Base-by-base conservation (phyloP, 2,329 filamentous ascomycete species). In the Trichoderma harzianum region DNA sequence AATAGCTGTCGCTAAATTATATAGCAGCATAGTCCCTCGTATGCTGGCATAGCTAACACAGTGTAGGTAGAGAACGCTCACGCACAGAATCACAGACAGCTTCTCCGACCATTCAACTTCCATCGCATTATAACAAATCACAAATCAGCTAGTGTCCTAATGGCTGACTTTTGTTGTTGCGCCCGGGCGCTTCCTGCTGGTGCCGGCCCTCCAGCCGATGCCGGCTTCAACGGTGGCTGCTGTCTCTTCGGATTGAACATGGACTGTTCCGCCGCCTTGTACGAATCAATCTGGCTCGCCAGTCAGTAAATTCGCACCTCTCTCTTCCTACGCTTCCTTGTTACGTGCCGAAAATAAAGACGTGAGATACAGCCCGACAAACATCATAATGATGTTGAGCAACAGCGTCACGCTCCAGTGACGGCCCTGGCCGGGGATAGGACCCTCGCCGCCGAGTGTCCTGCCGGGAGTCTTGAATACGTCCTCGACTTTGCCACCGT, bases 211-310 rank as follows among this genome's bases (percentile, higher is more conserved):
- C 36, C 61, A 47, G 58, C 61, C 11, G 60, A 32, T 24, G 67
- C 62, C 6, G 63, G 39, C 26, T 72, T 67, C 60, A 70, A 26
- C 36, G 36, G 78, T 12, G 83, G 80, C 14, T 72, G 63, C 24
- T 63, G 72, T 64, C 81, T 85, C 67, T 86, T 83, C 18, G 86
- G 77, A 73, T 91, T 91, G 80, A 89, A 91, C 18, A 80, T 81
- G 24, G 89, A 91, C 60, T 83, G 84, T 79, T 90, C 86, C 3
- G 89, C 89, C 3, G 88, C 84, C 76, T 86, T 87, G 79, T 90
- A 90, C 0, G 88, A 86, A 77, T 91, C 89, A 69, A 91, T 84
- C 85, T 90, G 76, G 68, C 51, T 63, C 21, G 60, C 66, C 21
- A 69, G 76, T 81, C 73, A 81, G 77, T 67, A 68, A 74, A 63